A percentile compares a stretch with the other conserved stretches of the same genome.
Conservation (phyloP, 139 green algal species). For the Asterochloris erici region DNA sequence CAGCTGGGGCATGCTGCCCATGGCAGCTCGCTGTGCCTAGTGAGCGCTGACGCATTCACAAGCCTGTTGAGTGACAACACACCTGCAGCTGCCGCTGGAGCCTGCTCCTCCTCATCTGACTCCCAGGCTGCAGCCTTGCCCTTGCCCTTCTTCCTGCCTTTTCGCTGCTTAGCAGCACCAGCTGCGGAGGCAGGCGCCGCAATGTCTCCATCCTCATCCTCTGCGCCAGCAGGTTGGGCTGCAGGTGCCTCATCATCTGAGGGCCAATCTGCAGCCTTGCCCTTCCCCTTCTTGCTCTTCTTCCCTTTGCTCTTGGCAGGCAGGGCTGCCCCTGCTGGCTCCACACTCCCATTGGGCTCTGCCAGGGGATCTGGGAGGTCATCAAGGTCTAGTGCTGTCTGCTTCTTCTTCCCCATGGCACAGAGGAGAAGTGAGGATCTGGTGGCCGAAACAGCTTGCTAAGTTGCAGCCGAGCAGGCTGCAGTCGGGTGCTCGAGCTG, state of each 20-base stretch:
- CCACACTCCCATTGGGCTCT: too few species aligned
- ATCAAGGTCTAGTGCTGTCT: constrained; percentile 14
- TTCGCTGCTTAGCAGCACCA: constrained; percentile 8
- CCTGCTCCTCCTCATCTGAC: constrained; percentile 52
- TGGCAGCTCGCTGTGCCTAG: too few species aligned
- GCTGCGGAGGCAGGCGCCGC: constrained; percentile 19
- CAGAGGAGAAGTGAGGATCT: neutral
- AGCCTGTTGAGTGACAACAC: neutral
- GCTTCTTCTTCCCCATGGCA: constrained; percentile 20
- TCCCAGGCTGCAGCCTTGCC: constrained; percentile 37
- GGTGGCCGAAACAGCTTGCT: neutral
- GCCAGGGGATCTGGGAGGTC: neutral
- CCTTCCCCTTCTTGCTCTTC: constrained; percentile 45
- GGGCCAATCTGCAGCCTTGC: constrained; percentile 21
- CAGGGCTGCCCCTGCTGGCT: too few species aligned
- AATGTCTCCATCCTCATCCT: neutral
- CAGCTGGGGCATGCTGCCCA: too few species aligned
- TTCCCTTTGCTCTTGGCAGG: neutral
- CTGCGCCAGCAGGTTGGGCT: neutral
- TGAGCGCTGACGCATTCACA: neutral
- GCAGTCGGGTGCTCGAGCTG: too few species aligned
- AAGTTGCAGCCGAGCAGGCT: too few species aligned
- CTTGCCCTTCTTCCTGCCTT: constrained; percentile 62
- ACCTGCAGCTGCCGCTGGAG: neutral
- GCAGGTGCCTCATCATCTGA: constrained; percentile 20